Conservation (phyloP, 805 yeast genomes). For the Hanseniaspora mollemarum region DNA sequence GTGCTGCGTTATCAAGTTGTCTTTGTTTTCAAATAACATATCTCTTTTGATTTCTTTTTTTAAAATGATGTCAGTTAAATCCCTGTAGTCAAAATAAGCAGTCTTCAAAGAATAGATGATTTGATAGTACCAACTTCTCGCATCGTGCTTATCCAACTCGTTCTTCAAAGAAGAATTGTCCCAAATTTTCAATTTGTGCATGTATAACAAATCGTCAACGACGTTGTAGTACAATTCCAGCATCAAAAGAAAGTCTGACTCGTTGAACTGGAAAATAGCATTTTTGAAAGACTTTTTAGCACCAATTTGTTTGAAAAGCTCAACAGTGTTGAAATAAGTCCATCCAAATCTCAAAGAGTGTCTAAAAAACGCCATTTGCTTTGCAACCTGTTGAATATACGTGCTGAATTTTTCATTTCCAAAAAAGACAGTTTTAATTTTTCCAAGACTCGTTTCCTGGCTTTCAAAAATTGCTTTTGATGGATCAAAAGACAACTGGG, state of each 20-base stretch:
- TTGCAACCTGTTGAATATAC: slow-evolving; percentile 34
- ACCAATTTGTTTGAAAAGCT: slow-evolving; percentile 30
- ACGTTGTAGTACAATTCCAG: slow-evolving; percentile 51
- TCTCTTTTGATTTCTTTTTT: slow-evolving; percentile 26
- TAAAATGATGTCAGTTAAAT: slow-evolving; percentile 1
- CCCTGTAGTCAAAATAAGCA: slow-evolving; percentile 20
- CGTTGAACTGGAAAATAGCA: slow-evolving; percentile 31
- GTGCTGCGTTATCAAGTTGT: slow-evolving; percentile 19
- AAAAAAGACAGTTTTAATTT: slow-evolving; percentile 25
- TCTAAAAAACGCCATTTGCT: slow-evolving; percentile 46
- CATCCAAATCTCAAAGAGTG: slow-evolving; percentile 61
- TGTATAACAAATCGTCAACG: slow-evolving; percentile 50
- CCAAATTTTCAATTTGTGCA: slow-evolving; percentile 38
- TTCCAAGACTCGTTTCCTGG: slow-evolving; percentile 26
- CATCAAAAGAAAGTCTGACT: slow-evolving; percentile 40
- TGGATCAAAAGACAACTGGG: slow-evolving; percentile 20
- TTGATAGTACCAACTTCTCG: slow-evolving; percentile 58
- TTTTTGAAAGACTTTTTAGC: neutral
- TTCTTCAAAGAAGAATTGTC: slow-evolving; percentile 22
- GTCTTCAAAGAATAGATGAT: slow-evolving; percentile 50
- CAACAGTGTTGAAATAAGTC: slow-evolving; percentile 46
- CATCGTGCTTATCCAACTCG: slow-evolving; percentile 45
- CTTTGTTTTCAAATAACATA: slow-evolving; percentile 24
- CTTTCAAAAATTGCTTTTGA: slow-evolving; percentile 22
- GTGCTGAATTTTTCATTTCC: slow-evolving; percentile 14